Base-by-base conservation (phyloP, 225 moss, liverwort and hornwort species). In the Bryum argenteum region DNA sequence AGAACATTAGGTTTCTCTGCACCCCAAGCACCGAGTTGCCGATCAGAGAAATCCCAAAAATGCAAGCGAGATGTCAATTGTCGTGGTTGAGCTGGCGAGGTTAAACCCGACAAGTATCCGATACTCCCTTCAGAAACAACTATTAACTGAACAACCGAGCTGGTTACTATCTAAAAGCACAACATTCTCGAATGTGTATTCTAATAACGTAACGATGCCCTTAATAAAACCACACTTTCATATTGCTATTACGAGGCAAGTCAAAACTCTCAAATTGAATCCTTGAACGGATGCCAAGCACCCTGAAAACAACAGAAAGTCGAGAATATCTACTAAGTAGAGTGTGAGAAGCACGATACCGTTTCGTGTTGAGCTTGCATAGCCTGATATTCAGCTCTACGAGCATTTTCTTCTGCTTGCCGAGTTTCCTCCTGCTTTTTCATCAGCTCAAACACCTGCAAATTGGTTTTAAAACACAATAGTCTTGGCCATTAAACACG, bases 391-490 rank as follows among this genome's bases (percentile, higher is more conserved):
- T 94, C 89, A 17, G 94, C 89, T 64, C 66, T 91, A 14, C 89
- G 91, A 78, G 94, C 66, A 74, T 66, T 78, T 71, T 91, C 94
- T 65, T 92, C 92, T 10, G 92, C 58, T 73, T 92, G 92, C 15
- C 98, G 86, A 9, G 94, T 94, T 1, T 94, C 98, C 70, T 98
- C 98, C 64, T 98, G 98, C 70, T 94, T 98, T 67, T 40, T 89
- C 98, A 98, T 91, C 78, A 98, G 83, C 58, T 98, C 98, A 64
- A 98, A 98, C n/a, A 98, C 89, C 89, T 89, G 77, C 66, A 75
- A 18, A 23, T 28, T 69, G 24, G 23, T 13, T 56, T 38, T 50
- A 55, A 33, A 26, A 72, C 24, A 67, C 38, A 54, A 20, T 42
- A 13, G 0, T 21, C 64, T n/a, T 63, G 52, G 45, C 12, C 58